phyloP scores from a whole-genome alignment of 164 flowering plant species.

The Vitis amurensis region DNA sequence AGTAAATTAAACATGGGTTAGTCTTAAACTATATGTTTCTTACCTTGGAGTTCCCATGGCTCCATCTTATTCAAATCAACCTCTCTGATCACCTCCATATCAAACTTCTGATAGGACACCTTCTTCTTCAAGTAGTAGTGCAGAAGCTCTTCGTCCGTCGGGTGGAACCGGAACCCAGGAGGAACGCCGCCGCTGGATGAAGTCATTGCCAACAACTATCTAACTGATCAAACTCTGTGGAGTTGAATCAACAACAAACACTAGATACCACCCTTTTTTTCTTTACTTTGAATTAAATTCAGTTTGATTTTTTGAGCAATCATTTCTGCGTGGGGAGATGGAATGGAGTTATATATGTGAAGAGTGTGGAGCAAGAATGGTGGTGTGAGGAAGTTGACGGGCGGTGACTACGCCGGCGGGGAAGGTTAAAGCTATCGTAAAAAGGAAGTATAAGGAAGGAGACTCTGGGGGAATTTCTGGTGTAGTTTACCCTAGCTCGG shows the following conservation, averaged over 20 bases:
- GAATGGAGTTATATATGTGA: conserved; percentile 21
- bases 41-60: conserved; percentile 98
- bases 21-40: not conserved
- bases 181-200: conserved; percentile 79
- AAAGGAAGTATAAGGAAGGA: conserved; percentile 39
- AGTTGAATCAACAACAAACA: too few species aligned
- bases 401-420: conserved; percentile 84
- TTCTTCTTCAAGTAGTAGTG: conserved; percentile 94
- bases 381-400: conserved; percentile 58
- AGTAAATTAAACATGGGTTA: not conserved
- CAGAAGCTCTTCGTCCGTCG: conserved; percentile 93
- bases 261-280: too few species aligned
- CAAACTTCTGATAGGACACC: conserved; percentile 77
- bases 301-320: not conserved
- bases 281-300: too few species aligned
- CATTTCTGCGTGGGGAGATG: conserved; percentile 16
- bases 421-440: conserved; percentile 63
- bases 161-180: conserved; percentile 93
- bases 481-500: not conserved
- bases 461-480: not conserved
- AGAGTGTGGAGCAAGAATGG: conserved; percentile 5
- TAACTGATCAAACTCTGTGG: too few species aligned
- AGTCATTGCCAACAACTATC: conserved; percentile 26
- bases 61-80: conserved; percentile 91
- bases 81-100: conserved; percentile 88